A percentile compares a stretch with the other conserved stretches of the same genome.
Conservation (phyloP, 139 green algal species). For the Volvox reticuliferus region DNA sequence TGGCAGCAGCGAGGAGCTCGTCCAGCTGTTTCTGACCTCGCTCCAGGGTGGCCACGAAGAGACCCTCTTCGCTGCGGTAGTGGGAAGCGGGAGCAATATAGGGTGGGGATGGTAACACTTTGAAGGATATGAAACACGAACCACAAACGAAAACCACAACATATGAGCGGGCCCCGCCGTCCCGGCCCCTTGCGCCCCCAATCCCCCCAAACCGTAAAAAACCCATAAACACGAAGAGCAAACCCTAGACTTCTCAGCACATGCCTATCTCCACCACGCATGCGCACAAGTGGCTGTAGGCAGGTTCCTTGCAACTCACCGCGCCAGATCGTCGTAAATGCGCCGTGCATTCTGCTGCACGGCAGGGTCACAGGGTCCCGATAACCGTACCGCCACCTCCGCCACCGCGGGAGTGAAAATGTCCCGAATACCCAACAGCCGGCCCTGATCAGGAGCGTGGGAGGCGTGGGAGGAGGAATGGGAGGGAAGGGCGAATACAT, state of each 20-base stretch:
- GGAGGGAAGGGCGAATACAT: neutral
- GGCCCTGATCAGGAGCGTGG: constrained; percentile 50
- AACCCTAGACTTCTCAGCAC: neutral
- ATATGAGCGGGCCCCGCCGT: no score
- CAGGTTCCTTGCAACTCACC: neutral
- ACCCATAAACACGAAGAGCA: no score
- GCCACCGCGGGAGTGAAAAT: constrained; percentile 80
- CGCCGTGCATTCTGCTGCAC: constrained; percentile 68
- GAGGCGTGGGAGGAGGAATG: neutral
- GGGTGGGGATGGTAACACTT: no score
- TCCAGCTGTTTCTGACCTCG: constrained; percentile 85
- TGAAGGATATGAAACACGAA: no score
- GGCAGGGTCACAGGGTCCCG: constrained; percentile 74
- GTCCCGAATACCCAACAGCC: constrained; percentile 78
- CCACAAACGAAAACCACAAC: no score
- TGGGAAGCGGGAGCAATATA: no score
- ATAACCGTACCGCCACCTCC: constrained; percentile 79
- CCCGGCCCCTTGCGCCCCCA: no score
- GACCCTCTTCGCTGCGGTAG: constrained; percentile 38
- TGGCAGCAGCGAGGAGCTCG: constrained; percentile 67
- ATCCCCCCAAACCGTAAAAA: neutral
- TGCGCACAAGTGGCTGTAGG: no score
- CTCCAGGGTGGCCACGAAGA: constrained; percentile 78
- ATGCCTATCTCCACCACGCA: neutral
- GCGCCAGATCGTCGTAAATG: constrained; percentile 81